Evolutionary conservation across 2,329 filamentous ascomycete species (phyloP).

Genomic region (Fusarium brevicatenulatum): DNA sequence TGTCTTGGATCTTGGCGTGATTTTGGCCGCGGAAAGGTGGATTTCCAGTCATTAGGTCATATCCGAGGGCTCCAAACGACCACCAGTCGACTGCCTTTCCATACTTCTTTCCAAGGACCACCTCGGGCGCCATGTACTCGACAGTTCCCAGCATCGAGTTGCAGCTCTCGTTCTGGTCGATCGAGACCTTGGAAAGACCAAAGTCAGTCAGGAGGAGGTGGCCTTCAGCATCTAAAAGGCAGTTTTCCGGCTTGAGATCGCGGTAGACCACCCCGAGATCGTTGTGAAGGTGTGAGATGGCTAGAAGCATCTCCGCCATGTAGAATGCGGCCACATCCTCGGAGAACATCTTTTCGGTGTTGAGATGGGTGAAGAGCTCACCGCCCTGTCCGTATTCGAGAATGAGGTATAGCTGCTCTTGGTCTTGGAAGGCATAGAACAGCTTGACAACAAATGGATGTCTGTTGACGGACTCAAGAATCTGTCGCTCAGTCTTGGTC

Average conservation of each 20-base stretch:
- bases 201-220: constrained; percentile 97
- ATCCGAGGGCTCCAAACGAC: constrained; percentile 93
- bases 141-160: constrained; percentile 94
- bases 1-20: constrained; percentile 93
- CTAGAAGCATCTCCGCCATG: constrained; percentile 97
- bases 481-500: constrained; percentile 95
- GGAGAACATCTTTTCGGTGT: constrained; percentile 92
- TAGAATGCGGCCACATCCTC: constrained; percentile 94
- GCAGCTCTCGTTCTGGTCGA: constrained; percentile 73
- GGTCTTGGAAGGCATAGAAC: constrained; percentile 98
- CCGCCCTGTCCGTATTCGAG: constrained; percentile 97
- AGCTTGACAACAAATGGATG: constrained; percentile 98
- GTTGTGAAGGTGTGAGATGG: constrained; percentile 90
- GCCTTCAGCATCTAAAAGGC: constrained; percentile 88
- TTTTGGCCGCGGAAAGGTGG: constrained; percentile 93
- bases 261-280: constrained; percentile 95
- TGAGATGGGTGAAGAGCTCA: constrained; percentile 95
- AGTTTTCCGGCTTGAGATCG: constrained; percentile 98
- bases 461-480: constrained; percentile 93
- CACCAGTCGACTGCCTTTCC: constrained; percentile 98
- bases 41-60: constrained; percentile 90
- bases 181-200: constrained; percentile 92
- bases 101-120: constrained; percentile 87
- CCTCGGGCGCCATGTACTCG: constrained; percentile 99
- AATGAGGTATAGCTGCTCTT: constrained; percentile 96